A percentile compares a stretch with the other conserved stretches of the same genome.
Conservation (phyloP, 1,139 yeast species). For the Taiozyma sp. region DNA sequence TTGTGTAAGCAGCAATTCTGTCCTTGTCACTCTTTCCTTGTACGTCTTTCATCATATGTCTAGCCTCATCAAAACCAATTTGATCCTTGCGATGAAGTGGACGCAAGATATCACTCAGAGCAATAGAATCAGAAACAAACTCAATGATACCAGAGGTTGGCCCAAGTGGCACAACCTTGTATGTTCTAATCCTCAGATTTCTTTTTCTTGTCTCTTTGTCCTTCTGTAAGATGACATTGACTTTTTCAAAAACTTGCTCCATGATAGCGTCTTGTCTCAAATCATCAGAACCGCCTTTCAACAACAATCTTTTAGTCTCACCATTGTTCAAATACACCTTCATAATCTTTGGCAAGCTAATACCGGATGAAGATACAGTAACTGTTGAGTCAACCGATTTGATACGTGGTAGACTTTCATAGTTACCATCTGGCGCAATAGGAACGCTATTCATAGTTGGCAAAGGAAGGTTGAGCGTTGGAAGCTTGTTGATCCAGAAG, state of each 20-base stretch:
- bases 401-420: slow-evolving; percentile 46
- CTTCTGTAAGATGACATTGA: slow-evolving; percentile 57
- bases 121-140: slow-evolving; percentile 73
- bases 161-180: slow-evolving; percentile 86
- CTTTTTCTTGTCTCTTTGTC: slow-evolving; percentile 55
- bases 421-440: slow-evolving; percentile 34
- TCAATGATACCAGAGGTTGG: slow-evolving; percentile 86
- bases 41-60: slow-evolving; percentile 55
- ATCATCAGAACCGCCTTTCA: slow-evolving; percentile 89
- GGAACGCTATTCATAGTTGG: slow-evolving; percentile 54
- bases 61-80: slow-evolving; percentile 50
- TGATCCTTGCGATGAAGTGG: slow-evolving; percentile 53
- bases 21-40: slow-evolving; percentile 42
- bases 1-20: slow-evolving; percentile 44
- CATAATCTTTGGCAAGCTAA: slow-evolving; percentile 81
- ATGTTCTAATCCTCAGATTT: slow-evolving; percentile 64
- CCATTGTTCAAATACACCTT: slow-evolving; percentile 56
- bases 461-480: slow-evolving; percentile 47
- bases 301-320: slow-evolving; percentile 44
- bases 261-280: slow-evolving; percentile 92
- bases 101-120: slow-evolving; percentile 62
- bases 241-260: slow-evolving; percentile 94
- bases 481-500: slow-evolving; percentile 53
- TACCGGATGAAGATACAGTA: slow-evolving; percentile 67
- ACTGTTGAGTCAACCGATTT: slow-evolving; percentile 39